Base-by-base conservation (phyloP, 2,329 filamentous ascomycete genomes). In the Furcasterigmium furcatum region DNA sequence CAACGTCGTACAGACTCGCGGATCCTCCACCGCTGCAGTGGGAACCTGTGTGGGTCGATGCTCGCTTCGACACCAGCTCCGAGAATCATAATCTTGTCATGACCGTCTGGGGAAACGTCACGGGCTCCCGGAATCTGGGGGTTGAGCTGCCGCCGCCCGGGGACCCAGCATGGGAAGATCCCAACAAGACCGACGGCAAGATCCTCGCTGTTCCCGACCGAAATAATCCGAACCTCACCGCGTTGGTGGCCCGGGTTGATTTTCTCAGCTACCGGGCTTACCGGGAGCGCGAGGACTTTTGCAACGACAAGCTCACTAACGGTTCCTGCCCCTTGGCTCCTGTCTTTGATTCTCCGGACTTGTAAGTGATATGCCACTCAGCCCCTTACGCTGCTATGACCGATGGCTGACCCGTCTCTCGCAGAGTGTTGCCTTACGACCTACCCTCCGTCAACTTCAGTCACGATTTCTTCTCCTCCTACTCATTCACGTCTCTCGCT, bases 61-160 rank as follows among this genome's bases (percentile, higher is more conserved):
- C 88, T 46, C 68, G 71, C 18, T 95, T 95, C 71, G 78, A 89
- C 56, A 74, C 78, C 22, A 64, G 70, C 13, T 69, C 78, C 51
- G 63, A 78, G 5, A 75, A 70, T 42, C 82, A 91, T 59, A 80
- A 76, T 34, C 74, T 99, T 41, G 82, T 80, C 51, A 72, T 96
- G 45, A 94, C 84, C 2, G 79, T 96, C 39, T 97, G 90, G 72
- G 92, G 91, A 43, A 96, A 97, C 65, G 90, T 97, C 24, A 88
- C 85, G 9, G 94, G 94, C 39, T 81, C 85, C 42, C 74, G 78
- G 38, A 73, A 74, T 3, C 60, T n/a, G n/a, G n/a, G 67, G 12
- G 69, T 72, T n/a, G 49, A 66, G 3, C 78, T 90, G 44, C 90
- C 89, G 27, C 57, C 79, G 1, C 66, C 76, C 16, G 65, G 76